Percentiles rank a stretch among this genome's conserved stretches.
Conservation (phyloP, 2,329 filamentous ascomycete genomes). For the Onygena corvina region DNA sequence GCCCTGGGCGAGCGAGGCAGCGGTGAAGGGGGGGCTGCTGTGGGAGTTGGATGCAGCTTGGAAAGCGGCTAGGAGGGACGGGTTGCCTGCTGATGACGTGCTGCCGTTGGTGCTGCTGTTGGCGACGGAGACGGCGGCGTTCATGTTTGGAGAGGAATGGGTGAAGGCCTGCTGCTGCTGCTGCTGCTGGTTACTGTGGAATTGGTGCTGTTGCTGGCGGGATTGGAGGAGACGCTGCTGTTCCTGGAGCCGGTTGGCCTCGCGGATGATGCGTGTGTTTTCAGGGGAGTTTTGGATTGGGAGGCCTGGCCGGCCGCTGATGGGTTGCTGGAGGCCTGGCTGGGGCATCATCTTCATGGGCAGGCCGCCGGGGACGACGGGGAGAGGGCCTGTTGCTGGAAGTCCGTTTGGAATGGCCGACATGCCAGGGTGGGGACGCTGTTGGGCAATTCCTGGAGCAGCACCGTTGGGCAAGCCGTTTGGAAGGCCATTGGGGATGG, state of each 20-base stretch:
- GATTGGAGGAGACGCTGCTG: conserved; percentile 51
- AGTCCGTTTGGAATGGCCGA: conserved; percentile 31
- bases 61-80: conserved; percentile 35
- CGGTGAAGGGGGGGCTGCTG: conserved; percentile 35
- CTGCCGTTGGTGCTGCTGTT: too few species aligned
- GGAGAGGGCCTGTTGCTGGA: conserved; percentile 39
- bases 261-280: conserved; percentile 37
- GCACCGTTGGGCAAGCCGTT: conserved; percentile 21
- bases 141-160: conserved; percentile 37
- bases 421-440: conserved; percentile 29
- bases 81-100: conserved; percentile 30
- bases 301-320: conserved; percentile 29
- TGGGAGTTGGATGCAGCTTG: conserved; percentile 32
- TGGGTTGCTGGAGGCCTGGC: conserved; percentile 45
- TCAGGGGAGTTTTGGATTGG: conserved; percentile 45
- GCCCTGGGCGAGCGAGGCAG: conserved; percentile 26
- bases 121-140: conserved; percentile 30
- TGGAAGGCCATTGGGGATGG: conserved; percentile 10
- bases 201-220: conserved; percentile 32
- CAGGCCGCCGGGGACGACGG: conserved; percentile 42
- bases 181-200: conserved; percentile 24
- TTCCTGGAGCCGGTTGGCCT: conserved; percentile 38
- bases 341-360: conserved; percentile 46
- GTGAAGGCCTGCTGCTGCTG: conserved; percentile 33
- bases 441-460: conserved; percentile 27